Base-by-base conservation (phyloP, 1,284 basidiomycete genomes). In the Neonothopanus nambi region DNA sequence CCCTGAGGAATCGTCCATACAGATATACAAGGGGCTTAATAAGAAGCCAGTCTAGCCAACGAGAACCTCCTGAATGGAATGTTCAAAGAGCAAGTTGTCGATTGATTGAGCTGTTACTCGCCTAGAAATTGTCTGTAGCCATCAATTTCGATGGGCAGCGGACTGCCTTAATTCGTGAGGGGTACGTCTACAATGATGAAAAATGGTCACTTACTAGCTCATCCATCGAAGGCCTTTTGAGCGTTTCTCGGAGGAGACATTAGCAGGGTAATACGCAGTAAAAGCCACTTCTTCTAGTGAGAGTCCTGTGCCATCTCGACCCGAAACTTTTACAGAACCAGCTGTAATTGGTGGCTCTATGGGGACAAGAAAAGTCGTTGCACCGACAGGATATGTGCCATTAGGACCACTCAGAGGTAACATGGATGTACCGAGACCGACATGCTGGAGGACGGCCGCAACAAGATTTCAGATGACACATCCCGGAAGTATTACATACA, bases 211-310 rank as follows among this genome's bases (percentile, higher is more conserved):
- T 23, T 18, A 44, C 8, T 17, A 67, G 57, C 77, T 59, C 24
- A 84, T 59, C 84, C 84, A 85, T 50, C 72, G 57, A 41, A 82
- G 56, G 3, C 81, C 80, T 55, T 72, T 74, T 40, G 61, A 43
- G 17, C 43, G n/a, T 33, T 48, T 66, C 3, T 58, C 36, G 30
- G 63, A 58, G 5, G 59, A 56, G 21, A 68, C 59, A 47, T 75
- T 69, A 17, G 80, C 75, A 26, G 84, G 84, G 62, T 86, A 85
- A 62, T 76, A 86, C 1, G 74, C 78, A 26, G 80, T 84, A 59
- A 83, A 85, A 1, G 76, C 76, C 18, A 84, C 72, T 62, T 85
- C 81, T 36, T 82, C 75, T 12, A 85, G 68, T 20, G 68, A 59
- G 23, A 86, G 65, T 0, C 79, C 80, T 30, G 71, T 67, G 28